phyloP scores from a whole-genome alignment of 768 basidiomycete species.

The Pisolithus microcarpus region DNA sequence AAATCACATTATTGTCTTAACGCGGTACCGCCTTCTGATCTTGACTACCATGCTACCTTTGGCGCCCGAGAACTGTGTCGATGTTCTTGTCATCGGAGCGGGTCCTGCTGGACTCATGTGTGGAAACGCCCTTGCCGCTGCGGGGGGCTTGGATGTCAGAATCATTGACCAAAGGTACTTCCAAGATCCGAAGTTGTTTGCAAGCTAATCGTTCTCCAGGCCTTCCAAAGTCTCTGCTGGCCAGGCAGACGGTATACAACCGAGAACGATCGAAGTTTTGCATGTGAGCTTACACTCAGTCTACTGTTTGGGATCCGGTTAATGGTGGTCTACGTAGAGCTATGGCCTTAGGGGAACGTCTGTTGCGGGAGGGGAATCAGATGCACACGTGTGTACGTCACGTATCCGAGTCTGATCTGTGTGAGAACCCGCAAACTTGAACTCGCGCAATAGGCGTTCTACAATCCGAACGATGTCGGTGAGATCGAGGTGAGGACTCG shows the following conservation, averaged over 20 bases:
- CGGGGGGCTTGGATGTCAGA: slow-evolving; percentile 35
- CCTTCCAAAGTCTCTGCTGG: slow-evolving; percentile 38
- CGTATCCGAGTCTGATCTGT: neutral
- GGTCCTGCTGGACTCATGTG: slow-evolving; percentile 62
- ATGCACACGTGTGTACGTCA: slow-evolving; percentile 59
- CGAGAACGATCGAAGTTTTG: slow-evolving; percentile 48
- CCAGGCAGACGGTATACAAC: slow-evolving; percentile 52
- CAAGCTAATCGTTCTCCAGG: slow-evolving; percentile 15
- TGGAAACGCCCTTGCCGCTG: slow-evolving; percentile 43
- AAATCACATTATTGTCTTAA: neutral
- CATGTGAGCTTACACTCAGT: slow-evolving; percentile 27
- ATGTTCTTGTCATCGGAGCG: slow-evolving; percentile 45
- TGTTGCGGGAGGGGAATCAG: slow-evolving; percentile 59
- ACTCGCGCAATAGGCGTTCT: slow-evolving; percentile 50
- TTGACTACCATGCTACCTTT: neutral
- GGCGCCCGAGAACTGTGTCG: slow-evolving; percentile 26
- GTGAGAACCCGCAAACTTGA: neutral
- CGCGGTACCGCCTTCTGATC: too few species aligned
- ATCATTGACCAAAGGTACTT: slow-evolving; percentile 42
- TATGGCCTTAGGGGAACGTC: slow-evolving; percentile 65
- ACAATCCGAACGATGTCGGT: slow-evolving; percentile 55
- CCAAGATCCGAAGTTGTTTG: neutral
- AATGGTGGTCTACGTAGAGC: slow-evolving; percentile 38
- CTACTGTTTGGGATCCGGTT: neutral
- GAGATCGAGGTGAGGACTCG: slow-evolving; percentile 48